Percentiles rank a stretch among this genome's conserved stretches.
phyloP scores from a whole-genome alignment of 208 protist genomes.

The Acanthamoeba royreba region DNA sequence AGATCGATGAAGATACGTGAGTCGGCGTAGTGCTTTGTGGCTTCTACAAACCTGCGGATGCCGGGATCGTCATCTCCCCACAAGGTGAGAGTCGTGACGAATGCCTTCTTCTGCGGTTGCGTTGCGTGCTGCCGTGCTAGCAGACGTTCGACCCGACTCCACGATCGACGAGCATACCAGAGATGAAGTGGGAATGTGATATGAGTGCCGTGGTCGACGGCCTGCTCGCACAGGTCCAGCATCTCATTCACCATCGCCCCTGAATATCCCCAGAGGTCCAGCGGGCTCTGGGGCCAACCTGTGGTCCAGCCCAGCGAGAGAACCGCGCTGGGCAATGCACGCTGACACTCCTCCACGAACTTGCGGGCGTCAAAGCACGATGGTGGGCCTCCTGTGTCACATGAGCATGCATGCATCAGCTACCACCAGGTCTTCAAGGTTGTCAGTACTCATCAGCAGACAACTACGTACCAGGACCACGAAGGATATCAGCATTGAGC shows the following conservation, averaged over 20 bases:
- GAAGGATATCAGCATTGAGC: background rate
- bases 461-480: background rate
- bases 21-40: background rate
- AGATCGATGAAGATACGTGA: background rate
- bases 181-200: background rate
- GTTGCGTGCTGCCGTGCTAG: background rate
- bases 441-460: no score
- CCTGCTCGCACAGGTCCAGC: background rate
- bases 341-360: background rate
- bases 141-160: background rate
- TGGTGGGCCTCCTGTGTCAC: background rate
- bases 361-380: background rate
- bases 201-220: background rate
- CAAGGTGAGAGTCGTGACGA: background rate
- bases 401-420: no score
- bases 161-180: background rate
- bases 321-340: background rate
- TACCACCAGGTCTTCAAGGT: no score
- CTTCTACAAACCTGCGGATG: background rate
- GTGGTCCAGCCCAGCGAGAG: conserved; percentile 8
- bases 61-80: background rate
- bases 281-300: background rate
- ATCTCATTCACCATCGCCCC: background rate
- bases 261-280: background rate
- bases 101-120: background rate